Evolutionary conservation across 768 basidiomycete genomes (phyloP), one percentile per base, ranked within the genome.

Genomic region (Panellus pusillus): DNA sequence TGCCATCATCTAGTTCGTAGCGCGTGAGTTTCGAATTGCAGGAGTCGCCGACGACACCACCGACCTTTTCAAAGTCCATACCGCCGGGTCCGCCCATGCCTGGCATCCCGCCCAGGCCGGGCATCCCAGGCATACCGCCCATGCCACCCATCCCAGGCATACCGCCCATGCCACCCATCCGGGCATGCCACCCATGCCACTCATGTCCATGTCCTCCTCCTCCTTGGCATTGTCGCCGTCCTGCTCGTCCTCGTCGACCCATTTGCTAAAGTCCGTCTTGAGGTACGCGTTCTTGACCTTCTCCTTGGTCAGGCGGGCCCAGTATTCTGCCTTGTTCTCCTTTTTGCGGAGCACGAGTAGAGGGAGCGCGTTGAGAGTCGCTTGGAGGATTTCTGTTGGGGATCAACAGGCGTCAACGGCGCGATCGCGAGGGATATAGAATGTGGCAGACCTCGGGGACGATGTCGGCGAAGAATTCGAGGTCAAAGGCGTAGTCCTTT

Each of bases 181-280:
- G 71, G 67, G 8, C 71, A 75, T 14, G 59, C 50, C 50, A 2
- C 42, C 63, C 70, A 78, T 74, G 5, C 55, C 79, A 28, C 74
- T 72, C 68, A 76, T 73, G 50, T 75, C 72, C 14, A 72, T 74
- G 2, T 85, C 83, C 0, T 78, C 82, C 9, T 76, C 78, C 2
- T 71, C 67, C n/a, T 74, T 54, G 9, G 58, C 65, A 1, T 69
- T 61, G 19, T 72, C 79, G 46, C 78, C 88, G 37, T 91, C 89
- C 73, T 98, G 96, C 68, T 98, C 95, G 67, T 98, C 96, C 74
- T 98, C 95, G 65, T 98, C 95, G 38, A 89, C 88, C 94, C 94
- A 98, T 75, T 91, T 96, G 61, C 77, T 77, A 69, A 98, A 98
- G 71, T 98, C 92, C 41, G 93, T 97, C 80, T 97, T 98, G 71